These are phyloP conservation scores for Tolypocladium paradoxum DNA, from an alignment of 2,329 filamentous ascomycete species.

Conservation along the genomic window DNA sequence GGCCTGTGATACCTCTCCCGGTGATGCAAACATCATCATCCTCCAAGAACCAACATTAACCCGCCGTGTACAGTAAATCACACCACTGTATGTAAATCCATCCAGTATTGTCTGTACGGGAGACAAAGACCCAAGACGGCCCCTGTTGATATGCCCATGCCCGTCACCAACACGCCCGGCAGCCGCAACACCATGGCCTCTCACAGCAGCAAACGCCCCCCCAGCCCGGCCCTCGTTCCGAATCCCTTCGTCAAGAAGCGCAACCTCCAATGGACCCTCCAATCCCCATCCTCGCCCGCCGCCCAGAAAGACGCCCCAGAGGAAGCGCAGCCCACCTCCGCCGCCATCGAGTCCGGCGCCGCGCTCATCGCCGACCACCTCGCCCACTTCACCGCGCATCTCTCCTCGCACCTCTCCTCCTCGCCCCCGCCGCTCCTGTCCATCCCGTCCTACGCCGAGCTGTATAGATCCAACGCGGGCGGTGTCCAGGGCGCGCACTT, in stretches of 20 bases:
- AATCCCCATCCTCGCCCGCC: slow-evolving; percentile 5
- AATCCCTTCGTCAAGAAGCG: slow-evolving; percentile 37
- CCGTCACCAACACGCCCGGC: too few species aligned
- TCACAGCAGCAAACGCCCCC: slow-evolving; percentile 15
- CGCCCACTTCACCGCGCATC: slow-evolving; percentile 22
- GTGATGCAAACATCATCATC: too few species aligned
- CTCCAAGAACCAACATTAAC: not conserved
- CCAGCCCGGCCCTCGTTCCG: slow-evolving; percentile 24
- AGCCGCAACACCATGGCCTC: not conserved
- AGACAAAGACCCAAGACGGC: not conserved
- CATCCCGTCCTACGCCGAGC: slow-evolving; percentile 20
- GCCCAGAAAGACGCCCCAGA: not conserved
- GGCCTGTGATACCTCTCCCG: too few species aligned
- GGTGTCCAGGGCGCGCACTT: slow-evolving; percentile 40
- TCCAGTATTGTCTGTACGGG: not conserved
- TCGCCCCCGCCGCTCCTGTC: slow-evolving; percentile 20
- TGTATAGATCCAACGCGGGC: slow-evolving; percentile 25
- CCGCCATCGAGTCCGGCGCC: slow-evolving; percentile 29
- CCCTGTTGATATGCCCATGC: not conserved
- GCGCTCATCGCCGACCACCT: slow-evolving; percentile 27
- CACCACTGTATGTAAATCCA: not conserved
- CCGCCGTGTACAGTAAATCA: not conserved
- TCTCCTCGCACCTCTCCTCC: slow-evolving; percentile 17
- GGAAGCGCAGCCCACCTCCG: slow-evolving; percentile 12
- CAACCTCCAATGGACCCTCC: slow-evolving; percentile 32